Conservation (phyloP, 768 basidiomycete species). For the Kockovaella imperatae region DNA sequence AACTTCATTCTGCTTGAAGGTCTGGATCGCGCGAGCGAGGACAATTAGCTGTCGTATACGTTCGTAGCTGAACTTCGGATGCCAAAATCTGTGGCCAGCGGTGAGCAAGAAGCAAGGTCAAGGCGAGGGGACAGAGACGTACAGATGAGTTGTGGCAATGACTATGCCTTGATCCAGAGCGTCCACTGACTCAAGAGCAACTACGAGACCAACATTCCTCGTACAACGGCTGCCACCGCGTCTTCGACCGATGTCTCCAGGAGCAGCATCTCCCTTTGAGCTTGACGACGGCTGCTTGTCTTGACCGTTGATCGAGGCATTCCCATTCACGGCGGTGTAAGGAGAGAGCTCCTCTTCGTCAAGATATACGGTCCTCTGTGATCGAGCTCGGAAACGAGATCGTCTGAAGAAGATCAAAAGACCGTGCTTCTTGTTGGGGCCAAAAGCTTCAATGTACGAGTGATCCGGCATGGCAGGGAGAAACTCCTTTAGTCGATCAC, state of each 20-base stretch:
- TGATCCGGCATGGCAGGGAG: slow-evolving; percentile 62
- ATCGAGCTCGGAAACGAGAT: slow-evolving; percentile 50
- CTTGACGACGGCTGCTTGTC: slow-evolving; percentile 59
- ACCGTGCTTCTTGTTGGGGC: slow-evolving; percentile 72
- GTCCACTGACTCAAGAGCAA: slow-evolving; percentile 54
- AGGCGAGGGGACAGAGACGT: slow-evolving; percentile 5
- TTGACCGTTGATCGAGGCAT: slow-evolving; percentile 50
- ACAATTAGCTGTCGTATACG: slow-evolving; percentile 70
- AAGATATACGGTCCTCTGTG: slow-evolving; percentile 55
- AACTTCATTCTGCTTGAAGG: slow-evolving; percentile 52
- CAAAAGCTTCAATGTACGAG: slow-evolving; percentile 58
- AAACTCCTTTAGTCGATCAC: slow-evolving; percentile 69
- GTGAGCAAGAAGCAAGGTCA: neutral
- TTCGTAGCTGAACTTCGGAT: slow-evolving; percentile 83
- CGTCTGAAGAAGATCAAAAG: slow-evolving; percentile 70
- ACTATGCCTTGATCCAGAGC: slow-evolving; percentile 54
- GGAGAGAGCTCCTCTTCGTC: slow-evolving; percentile 56
- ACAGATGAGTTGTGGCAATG: slow-evolving; percentile 77
- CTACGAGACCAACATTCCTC: slow-evolving; percentile 66
- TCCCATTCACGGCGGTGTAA: slow-evolving; percentile 13
- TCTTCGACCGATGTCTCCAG: slow-evolving; percentile 9
- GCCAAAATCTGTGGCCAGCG: slow-evolving; percentile 82
- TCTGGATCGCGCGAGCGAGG: slow-evolving; percentile 57
- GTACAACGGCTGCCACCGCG: slow-evolving; percentile 38
- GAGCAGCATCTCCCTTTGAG: slow-evolving; percentile 49